Conservation (phyloP, 306 rosid species). For the Lablab purpureus region DNA sequence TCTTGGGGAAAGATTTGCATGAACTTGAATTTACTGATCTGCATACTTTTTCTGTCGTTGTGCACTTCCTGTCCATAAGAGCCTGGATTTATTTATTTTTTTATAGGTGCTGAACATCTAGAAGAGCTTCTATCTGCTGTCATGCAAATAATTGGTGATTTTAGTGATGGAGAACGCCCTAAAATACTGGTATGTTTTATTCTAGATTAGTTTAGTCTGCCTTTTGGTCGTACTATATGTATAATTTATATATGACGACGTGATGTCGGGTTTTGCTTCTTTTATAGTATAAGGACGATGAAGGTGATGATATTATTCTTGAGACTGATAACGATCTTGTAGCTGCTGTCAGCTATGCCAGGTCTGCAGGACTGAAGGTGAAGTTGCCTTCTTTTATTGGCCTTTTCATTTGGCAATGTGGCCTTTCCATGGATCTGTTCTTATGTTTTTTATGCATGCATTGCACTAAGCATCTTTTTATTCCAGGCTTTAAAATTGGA, state of each 20-base stretch:
- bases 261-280: slow-evolving; percentile 9
- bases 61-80: slow-evolving; percentile 16
- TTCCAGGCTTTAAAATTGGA: slow-evolving; percentile 87
- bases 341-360: slow-evolving; percentile 82
- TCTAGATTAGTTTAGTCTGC: slow-evolving; percentile 38
- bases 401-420: slow-evolving; percentile 18
- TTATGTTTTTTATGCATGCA: slow-evolving; percentile 17
- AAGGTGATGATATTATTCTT: slow-evolving; percentile 86
- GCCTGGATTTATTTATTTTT: background rate
- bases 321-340: slow-evolving; percentile 74
- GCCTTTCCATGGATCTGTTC: slow-evolving; percentile 14
- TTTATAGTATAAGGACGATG: slow-evolving; percentile 87
- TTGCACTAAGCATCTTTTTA: slow-evolving; percentile 30
- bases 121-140: slow-evolving; percentile 77
- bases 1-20: slow-evolving; percentile 27
- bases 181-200: slow-evolving; percentile 62
- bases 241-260: slow-evolving; percentile 21
- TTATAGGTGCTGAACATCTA: slow-evolving; percentile 73
- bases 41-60: background rate
- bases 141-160: slow-evolving; percentile 66
- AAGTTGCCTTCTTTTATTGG: slow-evolving; percentile 30
- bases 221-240: slow-evolving; percentile 21
- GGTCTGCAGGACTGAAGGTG: slow-evolving; percentile 82
- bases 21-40: background rate
- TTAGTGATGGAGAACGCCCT: slow-evolving; percentile 63